Evolutionary conservation across 2,329 filamentous ascomycete genomes (phyloP), one percentile per base, ranked within the genome.

Genomic region (Apiospora hydei): DNA sequence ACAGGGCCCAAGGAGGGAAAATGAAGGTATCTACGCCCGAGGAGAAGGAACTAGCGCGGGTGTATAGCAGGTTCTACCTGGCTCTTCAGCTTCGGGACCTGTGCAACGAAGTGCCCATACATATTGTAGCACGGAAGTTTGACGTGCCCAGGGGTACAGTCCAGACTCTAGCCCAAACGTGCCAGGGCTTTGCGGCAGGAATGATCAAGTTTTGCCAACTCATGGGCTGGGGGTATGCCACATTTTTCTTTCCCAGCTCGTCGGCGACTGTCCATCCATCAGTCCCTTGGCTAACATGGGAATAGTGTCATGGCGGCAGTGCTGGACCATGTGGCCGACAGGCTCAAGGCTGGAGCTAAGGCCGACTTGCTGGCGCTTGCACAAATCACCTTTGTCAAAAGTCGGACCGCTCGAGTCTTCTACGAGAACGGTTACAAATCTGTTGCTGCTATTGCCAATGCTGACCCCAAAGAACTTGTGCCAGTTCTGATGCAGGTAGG

Each of bases 171-270:
- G 89, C 92, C 2, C 92, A 94, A 76, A 92, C 91, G 1, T 94
- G 93, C 75, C 90, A 94, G 75, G 93, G 93, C 0, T 95, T 95
- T 77, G 93, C 92, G 4, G 91, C 92, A 1, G 92, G 92, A 4
- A 94, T 94, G 85, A 89, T 95, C 73, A 94, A 93, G 75, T 95
- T 95, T 77, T 95, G 93, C 78, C 87, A 94, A 75, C 87, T 89
- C 24, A 94, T 95, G 93, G 90, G 88, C 2, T 94, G 92, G 92
- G 89, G 88, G 87, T 88, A 77, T 76, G 84, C 81, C 24, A 61
- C 66, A 67, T 21, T 30, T 49, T 75, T 75, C 34, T 8, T 46
- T 38, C 26, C 34, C 44, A 34, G 26, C 8, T 38, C 34, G 1
- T n/a, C 16, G 30, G 18, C 16, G 30, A 18, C 8, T 61, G 53